A percentile compares a stretch with the other conserved stretches of the same genome.
These are phyloP conservation scores for Botryotinia narcissicola DNA, from an alignment of 2,329 filamentous ascomycete genomes.

Conservation along the genomic window DNA sequence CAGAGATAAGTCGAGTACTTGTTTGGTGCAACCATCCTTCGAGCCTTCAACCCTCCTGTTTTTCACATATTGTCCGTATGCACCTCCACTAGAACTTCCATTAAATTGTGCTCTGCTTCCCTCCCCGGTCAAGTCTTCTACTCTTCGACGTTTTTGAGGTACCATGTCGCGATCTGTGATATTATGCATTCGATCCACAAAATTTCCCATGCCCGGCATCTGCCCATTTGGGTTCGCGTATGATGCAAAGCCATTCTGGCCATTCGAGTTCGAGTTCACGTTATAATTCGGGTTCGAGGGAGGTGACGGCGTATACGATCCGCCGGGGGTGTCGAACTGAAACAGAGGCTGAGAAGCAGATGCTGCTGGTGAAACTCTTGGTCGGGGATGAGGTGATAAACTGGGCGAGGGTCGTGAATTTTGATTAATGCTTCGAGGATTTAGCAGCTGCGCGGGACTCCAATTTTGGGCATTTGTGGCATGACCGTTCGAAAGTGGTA, in stretches of 20 bases:
- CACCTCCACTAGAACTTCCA: constrained; percentile 52
- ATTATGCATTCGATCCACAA: constrained; percentile 75
- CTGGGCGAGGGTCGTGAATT: not conserved
- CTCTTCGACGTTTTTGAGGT: constrained; percentile 65
- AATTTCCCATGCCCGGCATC: constrained; percentile 49
- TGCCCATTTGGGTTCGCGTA: constrained; percentile 28
- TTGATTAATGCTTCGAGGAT: constrained; percentile 40
- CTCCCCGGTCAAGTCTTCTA: constrained; percentile 45
- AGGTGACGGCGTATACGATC: constrained; percentile 21
- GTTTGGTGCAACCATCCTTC: constrained; percentile 35
- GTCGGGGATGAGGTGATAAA: not conserved
- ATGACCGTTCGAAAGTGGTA: constrained; percentile 12
- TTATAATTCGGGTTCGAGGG: not conserved
- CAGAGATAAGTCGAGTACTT: constrained; percentile 46
- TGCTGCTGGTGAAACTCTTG: constrained; percentile 22
- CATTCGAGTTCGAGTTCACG: not conserved
- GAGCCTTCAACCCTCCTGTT: constrained; percentile 52
- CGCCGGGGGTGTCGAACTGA: constrained; percentile 37
- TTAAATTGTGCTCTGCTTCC: constrained; percentile 45
- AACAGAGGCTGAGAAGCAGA: constrained; percentile 30
- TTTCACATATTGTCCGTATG: constrained; percentile 65
- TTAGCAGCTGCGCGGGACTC: constrained; percentile 45
- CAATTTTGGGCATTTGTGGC: constrained; percentile 35
- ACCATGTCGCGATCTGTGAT: constrained; percentile 64
- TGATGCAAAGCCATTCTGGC: constrained; percentile 26